Percentiles rank a stretch among this genome's conserved stretches.
Conservation (phyloP, 495 filamentous ascomycete genomes). For the Penicillium roqueforti region DNA sequence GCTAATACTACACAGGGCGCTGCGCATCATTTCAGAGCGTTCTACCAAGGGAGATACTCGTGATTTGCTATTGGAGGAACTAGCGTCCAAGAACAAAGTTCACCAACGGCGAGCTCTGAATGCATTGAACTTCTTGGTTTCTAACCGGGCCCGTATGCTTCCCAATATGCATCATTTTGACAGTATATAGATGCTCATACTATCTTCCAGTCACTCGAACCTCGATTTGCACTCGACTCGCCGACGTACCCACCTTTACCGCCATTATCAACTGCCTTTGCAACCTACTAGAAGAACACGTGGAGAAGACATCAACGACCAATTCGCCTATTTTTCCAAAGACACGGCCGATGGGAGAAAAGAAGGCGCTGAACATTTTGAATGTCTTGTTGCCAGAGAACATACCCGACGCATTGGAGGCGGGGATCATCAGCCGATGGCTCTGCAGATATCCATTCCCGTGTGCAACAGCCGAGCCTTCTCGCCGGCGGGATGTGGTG, state of each 20-base stretch:
- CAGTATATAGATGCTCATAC: constrained; percentile 8
- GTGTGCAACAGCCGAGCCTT: constrained; percentile 33
- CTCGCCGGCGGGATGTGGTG: constrained; percentile 39
- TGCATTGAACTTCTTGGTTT: constrained; percentile 43
- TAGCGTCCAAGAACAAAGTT: constrained; percentile 34
- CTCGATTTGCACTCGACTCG: constrained; percentile 36
- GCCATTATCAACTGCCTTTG: constrained; percentile 46
- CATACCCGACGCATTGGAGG: constrained; percentile 36
- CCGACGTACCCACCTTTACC: constrained; percentile 36
- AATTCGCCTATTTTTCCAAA: constrained; percentile 44
- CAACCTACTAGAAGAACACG: constrained; percentile 45
- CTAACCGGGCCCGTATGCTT: constrained; percentile 39
- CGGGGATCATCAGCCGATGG: constrained; percentile 47
- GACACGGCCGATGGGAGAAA: constrained; percentile 41
- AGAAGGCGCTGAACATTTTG: constrained; percentile 38
- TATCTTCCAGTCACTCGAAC: constrained; percentile 34
- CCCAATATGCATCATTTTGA: not conserved
- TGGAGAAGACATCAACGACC: constrained; percentile 33
- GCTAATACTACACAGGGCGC: constrained; percentile 31
- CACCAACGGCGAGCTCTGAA: constrained; percentile 38
- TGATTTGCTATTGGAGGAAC: constrained; percentile 39
- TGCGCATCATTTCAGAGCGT: constrained; percentile 49
- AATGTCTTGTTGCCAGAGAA: constrained; percentile 39
- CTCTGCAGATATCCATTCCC: constrained; percentile 49
- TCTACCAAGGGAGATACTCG: constrained; percentile 41